Evolutionary conservation across 2,329 filamentous ascomycete genomes (phyloP), one percentile per base, ranked within the genome.

Genomic region (Trichoderma gracile): DNA sequence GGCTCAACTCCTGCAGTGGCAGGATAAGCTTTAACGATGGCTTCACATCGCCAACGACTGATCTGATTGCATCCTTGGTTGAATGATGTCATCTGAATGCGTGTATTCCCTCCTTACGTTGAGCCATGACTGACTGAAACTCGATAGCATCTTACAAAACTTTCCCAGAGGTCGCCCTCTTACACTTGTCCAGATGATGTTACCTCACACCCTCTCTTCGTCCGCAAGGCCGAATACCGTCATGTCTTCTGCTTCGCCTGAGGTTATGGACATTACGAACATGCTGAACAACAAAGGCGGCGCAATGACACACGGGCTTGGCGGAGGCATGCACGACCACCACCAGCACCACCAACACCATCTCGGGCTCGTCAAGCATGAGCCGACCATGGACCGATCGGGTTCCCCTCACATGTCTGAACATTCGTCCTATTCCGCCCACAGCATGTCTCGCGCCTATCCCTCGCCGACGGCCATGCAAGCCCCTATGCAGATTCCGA

Each of bases 381-480:
- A 78, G 57, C 71, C 75, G 54, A 72, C 69, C 17, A 80, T 86
- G 71, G 84, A 86, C 63, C 81, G 84, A 65, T 80, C 83, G 54
- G 81, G 79, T 69, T 86, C 84, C 7, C 84, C 84, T 10, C 84
- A 87, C 74, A 83, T 83, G 63, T 86, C 84, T 15, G 84, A 86
- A 69, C 81, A 84, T 72, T 86, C 84, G 5, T 80, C 83, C 65
- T 85, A 84, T 72, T 85, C 84, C 2, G 79, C 77, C 53, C 79
- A 81, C 70, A 79, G 78, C 65, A 77, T 82, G 68, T 76, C 77
- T 17, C 77, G 82, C 66, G 77, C 81, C 1, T 86, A 85, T 69
- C 81, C 81, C 57, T 86, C 84, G 7, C 83, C 84, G 2, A 77
- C 78, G 12, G 76, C 78, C 40, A 84, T 87, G 82, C 80, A 82